A percentile compares a stretch with the other conserved stretches of the same genome.
Conservation (phyloP, 176 grass and related monocot genomes). For the Bolboschoenus planiculmis region DNA sequence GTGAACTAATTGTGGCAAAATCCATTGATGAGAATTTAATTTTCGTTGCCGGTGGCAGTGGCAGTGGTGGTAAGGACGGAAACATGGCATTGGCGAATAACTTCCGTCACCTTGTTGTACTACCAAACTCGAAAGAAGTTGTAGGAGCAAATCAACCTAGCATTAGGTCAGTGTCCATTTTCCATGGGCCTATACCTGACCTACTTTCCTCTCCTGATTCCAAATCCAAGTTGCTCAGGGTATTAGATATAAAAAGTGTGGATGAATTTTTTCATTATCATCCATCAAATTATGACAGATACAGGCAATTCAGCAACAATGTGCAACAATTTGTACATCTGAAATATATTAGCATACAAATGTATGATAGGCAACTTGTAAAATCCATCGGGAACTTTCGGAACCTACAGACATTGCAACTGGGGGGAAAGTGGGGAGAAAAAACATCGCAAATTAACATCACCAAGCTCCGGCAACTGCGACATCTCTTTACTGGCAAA, state of each 20-base stretch:
- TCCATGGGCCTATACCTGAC: not conserved
- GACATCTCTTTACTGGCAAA: constrained; percentile 13
- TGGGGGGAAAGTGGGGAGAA: too few relatives aligned
- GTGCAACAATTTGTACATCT: not conserved
- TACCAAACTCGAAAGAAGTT: constrained; percentile 23
- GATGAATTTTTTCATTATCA: too few relatives aligned
- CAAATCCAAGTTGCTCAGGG: constrained; percentile 19
- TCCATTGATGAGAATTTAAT: constrained; percentile 38
- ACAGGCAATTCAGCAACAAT: not conserved
- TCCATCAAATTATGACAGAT: not conserved
- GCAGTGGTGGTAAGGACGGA: not conserved
- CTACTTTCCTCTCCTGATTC: not conserved
- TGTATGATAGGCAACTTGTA: too few relatives aligned
- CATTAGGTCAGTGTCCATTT: constrained; percentile 32
- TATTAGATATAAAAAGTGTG: constrained; percentile 33
- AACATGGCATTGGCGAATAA: constrained; percentile 19
- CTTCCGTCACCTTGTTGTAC: constrained; percentile 34
- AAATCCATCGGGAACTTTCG: too few relatives aligned
- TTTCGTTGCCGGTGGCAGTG: not conserved
- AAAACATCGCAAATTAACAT: too few relatives aligned
- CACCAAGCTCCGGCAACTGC: not conserved
- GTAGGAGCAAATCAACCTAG: not conserved
- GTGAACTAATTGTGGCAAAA: constrained; percentile 22
- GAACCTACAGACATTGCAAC: too few relatives aligned
- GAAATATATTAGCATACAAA: not conserved